These are phyloP conservation scores for Venturia effusa DNA, from an alignment of 2,329 filamentous ascomycete genomes.

Conservation along the genomic window DNA sequence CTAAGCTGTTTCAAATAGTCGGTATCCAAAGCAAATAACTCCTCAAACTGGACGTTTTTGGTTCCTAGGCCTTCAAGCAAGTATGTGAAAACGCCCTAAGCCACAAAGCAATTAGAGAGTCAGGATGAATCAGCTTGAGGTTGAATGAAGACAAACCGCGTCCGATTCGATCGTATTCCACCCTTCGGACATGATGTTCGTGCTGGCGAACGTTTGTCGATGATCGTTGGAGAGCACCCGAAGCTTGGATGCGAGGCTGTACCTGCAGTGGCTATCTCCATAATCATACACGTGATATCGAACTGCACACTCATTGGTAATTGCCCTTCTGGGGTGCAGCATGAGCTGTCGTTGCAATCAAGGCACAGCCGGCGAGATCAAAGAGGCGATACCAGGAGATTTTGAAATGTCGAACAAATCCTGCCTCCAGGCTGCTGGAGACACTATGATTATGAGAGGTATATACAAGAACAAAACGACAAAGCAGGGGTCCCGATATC, in stretches of 20 bases:
- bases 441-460: neutral
- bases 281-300: neutral
- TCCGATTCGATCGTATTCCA: constrained; percentile 99
- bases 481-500: neutral
- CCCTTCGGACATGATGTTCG: constrained; percentile 43
- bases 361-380: too few species aligned
- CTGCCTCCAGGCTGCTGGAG: neutral
- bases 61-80: constrained; percentile 88
- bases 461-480: neutral
- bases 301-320: neutral
- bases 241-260: neutral
- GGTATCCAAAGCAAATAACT: constrained; percentile 80
- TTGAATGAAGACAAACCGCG: constrained; percentile 53
- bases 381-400: too few species aligned
- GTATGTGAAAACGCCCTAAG: constrained; percentile 88
- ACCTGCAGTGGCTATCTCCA: neutral
- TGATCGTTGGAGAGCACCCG: neutral
- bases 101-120: constrained; percentile 12
- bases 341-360: too few species aligned
- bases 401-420: neutral
- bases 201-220: neutral
- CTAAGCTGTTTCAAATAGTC: constrained; percentile 55
- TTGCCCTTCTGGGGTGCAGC: neutral
- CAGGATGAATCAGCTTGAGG: neutral
- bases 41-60: constrained; percentile 91